Evolutionary conservation across 345 rosid species (phyloP).

Genomic region (Gossypium herbaceum): DNA sequence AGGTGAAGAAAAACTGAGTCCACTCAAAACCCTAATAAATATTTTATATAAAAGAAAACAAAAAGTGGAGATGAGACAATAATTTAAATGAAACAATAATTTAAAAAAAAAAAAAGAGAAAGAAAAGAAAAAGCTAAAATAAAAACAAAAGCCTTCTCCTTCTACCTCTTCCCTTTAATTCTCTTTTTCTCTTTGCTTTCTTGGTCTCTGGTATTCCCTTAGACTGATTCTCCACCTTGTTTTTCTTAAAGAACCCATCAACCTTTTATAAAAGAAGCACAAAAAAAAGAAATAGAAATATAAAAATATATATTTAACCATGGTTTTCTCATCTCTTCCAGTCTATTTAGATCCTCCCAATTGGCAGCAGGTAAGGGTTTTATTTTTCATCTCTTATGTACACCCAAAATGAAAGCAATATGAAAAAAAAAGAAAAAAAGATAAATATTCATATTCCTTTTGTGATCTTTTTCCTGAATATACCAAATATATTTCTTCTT

Average conservation of each 20-base stretch:
- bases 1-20: slow-evolving; percentile 49
- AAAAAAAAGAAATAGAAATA: slow-evolving; percentile 24
- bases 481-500: slow-evolving; percentile 31
- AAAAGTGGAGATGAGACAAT: slow-evolving; percentile 25
- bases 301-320: slow-evolving; percentile 28
- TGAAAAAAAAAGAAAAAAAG: slow-evolving; percentile 8
- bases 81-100: slow-evolving; percentile 26
- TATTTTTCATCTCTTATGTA: slow-evolving; percentile 24
- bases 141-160: slow-evolving; percentile 19
- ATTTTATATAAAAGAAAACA: slow-evolving; percentile 35
- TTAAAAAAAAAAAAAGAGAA: slow-evolving; percentile 6
- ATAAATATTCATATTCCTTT: slow-evolving; percentile 58
- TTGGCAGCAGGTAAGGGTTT: slow-evolving; percentile 62
- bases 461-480: slow-evolving; percentile 42
- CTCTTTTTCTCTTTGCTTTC: slow-evolving; percentile 39
- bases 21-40: slow-evolving; percentile 65
- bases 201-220: slow-evolving; percentile 39
- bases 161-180: slow-evolving; percentile 25
- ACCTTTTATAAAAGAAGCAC: slow-evolving; percentile 49
- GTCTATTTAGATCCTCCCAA: slow-evolving; percentile 61
- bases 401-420: slow-evolving; percentile 21
- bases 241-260: slow-evolving; percentile 54
- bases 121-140: slow-evolving; percentile 7
- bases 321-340: slow-evolving; percentile 70
- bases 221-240: slow-evolving; percentile 66